Base-by-base conservation (phyloP, 2,329 filamentous ascomycete genomes). In the Hypoxylon rubiginosum region DNA sequence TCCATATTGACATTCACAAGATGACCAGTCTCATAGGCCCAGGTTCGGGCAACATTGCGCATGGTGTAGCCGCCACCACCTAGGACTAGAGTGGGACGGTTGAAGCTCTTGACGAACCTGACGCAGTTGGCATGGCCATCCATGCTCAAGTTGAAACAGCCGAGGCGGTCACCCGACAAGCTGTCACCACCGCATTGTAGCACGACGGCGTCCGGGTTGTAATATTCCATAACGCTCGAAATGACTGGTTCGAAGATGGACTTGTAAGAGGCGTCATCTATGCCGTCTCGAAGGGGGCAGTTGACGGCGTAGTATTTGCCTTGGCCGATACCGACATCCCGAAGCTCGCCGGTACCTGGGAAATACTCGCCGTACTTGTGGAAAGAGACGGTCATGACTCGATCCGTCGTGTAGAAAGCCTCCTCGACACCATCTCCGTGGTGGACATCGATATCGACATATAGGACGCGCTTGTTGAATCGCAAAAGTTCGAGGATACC, bases 361-460 rank as follows among this genome's bases (percentile, higher is more conserved):
- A 97, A 97, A 81, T 97, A 97, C 81, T 93, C 93, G 77, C 96
- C 95, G 79, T 97, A 98, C 78, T 98, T 97, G 84, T 99, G 94
- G 80, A 96, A 97, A 0, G 92, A 97, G 17, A 96, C 90, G 0
- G 94, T 97, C 86, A 97, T 94, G 71, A 97, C 94, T 70, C 94
- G 91, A 73, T 97, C 93, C 48, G 93, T 96, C 11, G 93, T 95
- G 79, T 95, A 96, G 77, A 97, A 97, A 2, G 94, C 94, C 78
- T 97, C 92, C 76, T 97, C 94, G 17, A 97, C 94, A 68, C 94
- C 94, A 75, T 97, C 94, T 58, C 94, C 94, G 73, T 97, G 94
- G 79, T 97, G 94, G 15, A 97, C 94, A 76, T 97, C 94, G 67
- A 97, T 97, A 75, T 97, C 94, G 79, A 99, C 93, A 82, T 99